phyloP scores from a whole-genome alignment of 257 asterid species.

The Solanum piurae region DNA sequence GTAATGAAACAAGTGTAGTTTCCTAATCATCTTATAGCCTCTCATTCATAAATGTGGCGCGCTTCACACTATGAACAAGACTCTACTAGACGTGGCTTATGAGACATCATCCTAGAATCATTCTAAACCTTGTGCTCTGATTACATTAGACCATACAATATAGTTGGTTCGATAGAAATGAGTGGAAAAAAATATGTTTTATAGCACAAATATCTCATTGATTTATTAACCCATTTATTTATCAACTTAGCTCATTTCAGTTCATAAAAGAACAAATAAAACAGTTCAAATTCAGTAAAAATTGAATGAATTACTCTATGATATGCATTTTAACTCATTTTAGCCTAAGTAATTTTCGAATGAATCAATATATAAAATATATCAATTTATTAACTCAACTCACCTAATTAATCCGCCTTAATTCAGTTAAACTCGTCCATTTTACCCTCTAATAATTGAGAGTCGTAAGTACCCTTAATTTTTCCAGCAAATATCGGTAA shows the following conservation, averaged over 20 bases:
- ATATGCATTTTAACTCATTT: background rate
- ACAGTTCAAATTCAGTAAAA: too few species aligned
- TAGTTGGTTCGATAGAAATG: background rate
- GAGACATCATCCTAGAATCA: too few species aligned
- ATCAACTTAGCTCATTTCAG: background rate
- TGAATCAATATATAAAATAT: background rate
- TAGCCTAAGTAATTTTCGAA: background rate
- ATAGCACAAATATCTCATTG: background rate
- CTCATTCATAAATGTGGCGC: too few species aligned
- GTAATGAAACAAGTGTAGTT: too few species aligned
- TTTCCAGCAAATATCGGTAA: background rate
- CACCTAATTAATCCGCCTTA: background rate
- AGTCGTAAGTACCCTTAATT: background rate
- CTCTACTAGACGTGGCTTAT: too few species aligned
- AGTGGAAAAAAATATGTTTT: background rate
- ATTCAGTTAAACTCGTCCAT: background rate
- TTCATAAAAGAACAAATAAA: too few species aligned
- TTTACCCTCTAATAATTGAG: background rate
- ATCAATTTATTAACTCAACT: too few species aligned
- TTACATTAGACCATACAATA: background rate
- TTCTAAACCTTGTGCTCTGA: too few species aligned
- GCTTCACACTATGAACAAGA: too few species aligned
- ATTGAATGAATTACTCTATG: background rate
- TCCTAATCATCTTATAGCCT: too few species aligned
- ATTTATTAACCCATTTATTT: too few species aligned